Evolutionary conservation across 208 protist species (phyloP).

Genomic region (Perkinsela sp.): DNA sequence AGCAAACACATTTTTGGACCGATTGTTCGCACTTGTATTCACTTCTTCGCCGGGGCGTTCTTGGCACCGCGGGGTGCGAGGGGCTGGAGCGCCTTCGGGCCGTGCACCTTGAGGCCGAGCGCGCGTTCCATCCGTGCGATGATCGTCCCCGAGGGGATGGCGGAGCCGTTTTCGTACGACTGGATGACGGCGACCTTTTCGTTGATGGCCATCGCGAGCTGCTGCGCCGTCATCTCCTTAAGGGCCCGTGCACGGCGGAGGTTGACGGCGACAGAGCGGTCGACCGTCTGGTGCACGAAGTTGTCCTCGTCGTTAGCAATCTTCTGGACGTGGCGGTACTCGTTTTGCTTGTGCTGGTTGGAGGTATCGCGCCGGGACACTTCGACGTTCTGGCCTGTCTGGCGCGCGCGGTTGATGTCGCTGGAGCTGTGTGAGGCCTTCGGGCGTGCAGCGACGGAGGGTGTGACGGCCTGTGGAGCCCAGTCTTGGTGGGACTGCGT

Average conservation of each 20-base stretch:
- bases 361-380: conserved; percentile 24
- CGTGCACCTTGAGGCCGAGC: conserved; percentile 57
- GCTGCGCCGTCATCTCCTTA: conserved; percentile 52
- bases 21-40: background rate
- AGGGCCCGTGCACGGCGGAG: conserved; percentile 46
- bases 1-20: background rate
- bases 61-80: conserved; percentile 22
- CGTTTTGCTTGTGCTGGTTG: conserved; percentile 22
- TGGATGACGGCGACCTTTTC: conserved; percentile 47
- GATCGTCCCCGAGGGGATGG: conserved; percentile 62
- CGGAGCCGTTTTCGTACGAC: conserved; percentile 73
- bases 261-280: conserved; percentile 27
- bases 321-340: conserved; percentile 49
- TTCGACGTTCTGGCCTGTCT: conserved; percentile 24
- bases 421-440: conserved; percentile 20
- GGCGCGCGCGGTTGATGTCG: conserved; percentile 32
- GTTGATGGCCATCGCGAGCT: conserved; percentile 41
- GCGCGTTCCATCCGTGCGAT: conserved; percentile 73
- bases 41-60: too few relatives aligned
- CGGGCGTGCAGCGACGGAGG: conserved; percentile 6
- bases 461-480: conserved; percentile 53
- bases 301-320: conserved; percentile 48
- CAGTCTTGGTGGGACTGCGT: conserved; percentile 21
- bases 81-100: conserved; percentile 46
- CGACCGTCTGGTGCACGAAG: conserved; percentile 48